Evolutionary conservation across 192 early-diverging fungal species (phyloP), one percentile per base, ranked within the genome.

Genomic region (Cetraspora pellucida): DNA sequence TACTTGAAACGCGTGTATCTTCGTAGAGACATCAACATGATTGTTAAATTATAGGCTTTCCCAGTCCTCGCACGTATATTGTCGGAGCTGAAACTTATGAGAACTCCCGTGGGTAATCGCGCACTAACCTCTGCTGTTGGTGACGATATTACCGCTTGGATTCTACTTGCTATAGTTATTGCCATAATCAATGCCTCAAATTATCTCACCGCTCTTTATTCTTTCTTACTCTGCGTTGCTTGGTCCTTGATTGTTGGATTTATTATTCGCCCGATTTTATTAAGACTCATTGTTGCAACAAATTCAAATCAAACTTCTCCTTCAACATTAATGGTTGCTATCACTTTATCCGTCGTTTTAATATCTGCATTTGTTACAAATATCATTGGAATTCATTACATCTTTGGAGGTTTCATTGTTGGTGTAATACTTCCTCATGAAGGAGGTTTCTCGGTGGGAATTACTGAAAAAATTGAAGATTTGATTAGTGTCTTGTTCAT

Each of bases 381-480:
- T 61, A 86, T 90, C 54, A 93, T 94, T 77, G 97, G 97, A 44
- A 89, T 98, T 47, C 94, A 98, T 82, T 84, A 92, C 27, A 96
- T 98, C 78, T 98, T 98, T 90, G 97, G 97, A 46, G 93, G 89
- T 3, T 97, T 97, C 77, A 58, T 98, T 10, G 86, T 90, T 9
- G 96, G 97, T 17, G 86, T 96, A 31, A 93, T 96, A 47, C 85
- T 92, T 23, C 97, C 97, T 8, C 94, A 96, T 80, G 92, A 95
- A 52, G 86, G 89, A 72, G 93, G 95, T 16, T 93, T 98, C 77
- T 90, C 96, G 3, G 85, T 95, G 67, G 89, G 89, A 43, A 87
- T 98, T 13, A 94, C 93, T 9, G 95, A 97, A 77, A 95, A 95
- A 82, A 92, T 97, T 60, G 96, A 98, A 77, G 97, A 98, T 80